These are phyloP conservation scores for Neurospora sp. DNA, from an alignment of 495 filamentous ascomycete species.

Conservation along the genomic window DNA sequence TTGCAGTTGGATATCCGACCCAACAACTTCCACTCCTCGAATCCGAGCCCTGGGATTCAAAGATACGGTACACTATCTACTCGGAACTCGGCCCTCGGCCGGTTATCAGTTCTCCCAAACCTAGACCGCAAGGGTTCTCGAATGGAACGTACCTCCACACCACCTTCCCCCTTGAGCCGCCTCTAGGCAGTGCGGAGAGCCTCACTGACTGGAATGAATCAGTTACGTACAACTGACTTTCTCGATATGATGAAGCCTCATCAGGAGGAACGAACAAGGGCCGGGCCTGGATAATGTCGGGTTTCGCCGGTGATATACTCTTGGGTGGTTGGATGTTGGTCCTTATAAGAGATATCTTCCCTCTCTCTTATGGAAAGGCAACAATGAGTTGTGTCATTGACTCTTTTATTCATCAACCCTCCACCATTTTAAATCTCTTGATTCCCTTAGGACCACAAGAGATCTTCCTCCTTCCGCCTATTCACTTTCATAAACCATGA, in stretches of 20 bases:
- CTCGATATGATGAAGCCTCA: not conserved
- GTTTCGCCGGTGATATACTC: not conserved
- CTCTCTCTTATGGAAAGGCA: not conserved
- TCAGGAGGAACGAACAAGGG: not conserved
- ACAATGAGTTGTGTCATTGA: not conserved
- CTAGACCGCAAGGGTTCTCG: not conserved
- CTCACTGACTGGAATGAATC: not conserved
- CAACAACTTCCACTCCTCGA: not conserved
- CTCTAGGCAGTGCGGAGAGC: not conserved
- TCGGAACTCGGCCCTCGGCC: not conserved
- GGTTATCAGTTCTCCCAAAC: not conserved
- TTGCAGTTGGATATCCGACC: not conserved
- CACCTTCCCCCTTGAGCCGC: not conserved
- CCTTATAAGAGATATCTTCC: not conserved
- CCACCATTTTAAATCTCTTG: not conserved
- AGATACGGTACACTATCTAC: not conserved
- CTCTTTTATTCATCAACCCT: not conserved
- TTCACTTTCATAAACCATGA: not conserved
- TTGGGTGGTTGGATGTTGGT: not conserved
- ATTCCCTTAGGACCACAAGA: not conserved
- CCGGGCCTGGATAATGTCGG: not conserved
- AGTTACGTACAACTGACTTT: not conserved
- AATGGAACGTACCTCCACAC: not conserved
- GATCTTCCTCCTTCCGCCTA: not conserved
- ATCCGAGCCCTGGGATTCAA: not conserved